Evolutionary conservation across 108 stramenopile genomes (phyloP), one percentile per base, ranked within the genome.

Genomic region (Mayamaea pseudoterrestris): DNA sequence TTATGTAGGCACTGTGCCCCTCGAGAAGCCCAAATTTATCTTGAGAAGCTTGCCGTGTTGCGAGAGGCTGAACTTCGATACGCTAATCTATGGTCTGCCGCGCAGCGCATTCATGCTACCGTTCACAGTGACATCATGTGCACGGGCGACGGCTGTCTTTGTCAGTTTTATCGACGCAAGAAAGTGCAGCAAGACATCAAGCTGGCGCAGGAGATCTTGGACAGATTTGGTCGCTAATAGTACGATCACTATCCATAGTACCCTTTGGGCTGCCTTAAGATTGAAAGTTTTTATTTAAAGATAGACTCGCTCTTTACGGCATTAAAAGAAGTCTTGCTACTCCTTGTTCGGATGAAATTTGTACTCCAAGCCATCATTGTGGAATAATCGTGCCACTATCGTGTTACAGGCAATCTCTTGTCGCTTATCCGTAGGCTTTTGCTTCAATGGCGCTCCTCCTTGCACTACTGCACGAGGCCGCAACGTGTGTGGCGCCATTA

Each of bases 41-140:
- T 93, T 28, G 74, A 77, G 16, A 94, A 94, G 53, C 71, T 96
- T 47, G 63, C 50, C 26, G 75, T 68, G n/a, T 50, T 93, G 22
- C 85, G 80, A 34, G 79, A 74, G 34, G 83, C 83, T 4, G 92
- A 98, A 50, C 66, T 81, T 23, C 72, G 78, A 2, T 98, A 86
- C 68, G 63, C 69, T 30, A 52, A 85, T 41, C 75, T 98, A 5
- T 98, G 96, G 96, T 80, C 93, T 12, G 71, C 80, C 31, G 95
- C 93, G 29, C 98, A 99, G 63, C 61, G 87, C 42, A 95, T 97
- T 60, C 98, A 99, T 61, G 94, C 93, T n/a, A 86, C 84, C n/a
- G 75, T 95, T 18, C 94, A 95, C 59, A 90, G 90, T 42, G 93
- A 93, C 47, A 87, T 99, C 53, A 81, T 99, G 70, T 99, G 98